Evolutionary conservation across 2,329 filamentous ascomycete genomes (phyloP).

Genomic region (Elsinoe australis): DNA sequence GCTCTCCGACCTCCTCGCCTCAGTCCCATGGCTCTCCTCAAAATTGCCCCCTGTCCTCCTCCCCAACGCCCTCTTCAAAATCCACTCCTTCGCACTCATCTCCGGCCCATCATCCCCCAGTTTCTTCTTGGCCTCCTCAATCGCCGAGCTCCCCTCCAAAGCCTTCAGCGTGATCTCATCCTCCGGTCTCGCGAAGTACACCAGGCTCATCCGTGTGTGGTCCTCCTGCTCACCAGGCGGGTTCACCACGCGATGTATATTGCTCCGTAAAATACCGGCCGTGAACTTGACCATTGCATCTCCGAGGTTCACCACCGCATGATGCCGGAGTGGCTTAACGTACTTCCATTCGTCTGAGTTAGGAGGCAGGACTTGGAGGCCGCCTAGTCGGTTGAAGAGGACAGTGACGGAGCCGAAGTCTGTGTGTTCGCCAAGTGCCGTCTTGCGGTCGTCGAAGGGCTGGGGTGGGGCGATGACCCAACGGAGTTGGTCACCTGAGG

Average conservation of each 20-base stretch:
- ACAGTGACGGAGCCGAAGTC: conserved; percentile 51
- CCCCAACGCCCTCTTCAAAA: conserved; percentile 35
- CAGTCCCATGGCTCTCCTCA: conserved; percentile 12
- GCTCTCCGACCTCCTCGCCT: conserved; percentile 13
- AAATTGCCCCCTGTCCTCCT: conserved; percentile 20
- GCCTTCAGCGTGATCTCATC: conserved; percentile 23
- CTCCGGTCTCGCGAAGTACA: conserved; percentile 21
- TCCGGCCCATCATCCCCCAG: conserved; percentile 23
- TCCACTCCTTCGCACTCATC: conserved; percentile 36
- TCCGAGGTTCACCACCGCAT: conserved; percentile 43
- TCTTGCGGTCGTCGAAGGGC: conserved; percentile 34
- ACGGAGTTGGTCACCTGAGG: conserved; percentile 48
- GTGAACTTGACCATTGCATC: conserved; percentile 43
- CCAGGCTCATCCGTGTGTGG: conserved; percentile 21
- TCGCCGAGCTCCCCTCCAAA: conserved; percentile 29
- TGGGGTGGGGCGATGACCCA: conserved; percentile 46
- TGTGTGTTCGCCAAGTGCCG: conserved; percentile 47
- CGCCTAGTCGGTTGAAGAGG: conserved; percentile 50
- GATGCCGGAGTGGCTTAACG: conserved; percentile 44
- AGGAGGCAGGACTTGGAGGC: conserved; percentile 46
- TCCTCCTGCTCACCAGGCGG: conserved; percentile 21
- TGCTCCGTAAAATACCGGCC: conserved; percentile 31
- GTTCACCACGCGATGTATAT: conserved; percentile 24
- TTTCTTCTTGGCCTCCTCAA: conserved; percentile 23
- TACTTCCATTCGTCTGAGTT: conserved; percentile 41